phyloP scores from a whole-genome alignment of 202 grass and related monocot genomes.

The Alloteropsis angusta region DNA sequence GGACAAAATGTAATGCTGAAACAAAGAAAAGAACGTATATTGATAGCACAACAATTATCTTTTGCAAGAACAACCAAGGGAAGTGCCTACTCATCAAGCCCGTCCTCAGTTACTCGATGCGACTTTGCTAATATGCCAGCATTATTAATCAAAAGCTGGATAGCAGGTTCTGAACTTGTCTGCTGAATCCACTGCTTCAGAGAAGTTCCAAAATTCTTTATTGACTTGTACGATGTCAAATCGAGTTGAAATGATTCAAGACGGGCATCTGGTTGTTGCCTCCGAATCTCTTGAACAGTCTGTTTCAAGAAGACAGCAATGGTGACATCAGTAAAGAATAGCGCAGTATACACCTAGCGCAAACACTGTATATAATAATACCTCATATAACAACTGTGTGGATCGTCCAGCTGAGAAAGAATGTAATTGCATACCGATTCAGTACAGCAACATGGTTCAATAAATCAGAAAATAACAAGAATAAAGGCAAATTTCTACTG shows the following conservation, averaged over 20 bases:
- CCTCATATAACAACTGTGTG: conserved; percentile 41
- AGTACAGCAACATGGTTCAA: conserved; percentile 14
- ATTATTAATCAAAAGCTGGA: conserved; percentile 92
- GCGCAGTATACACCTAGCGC: neutral
- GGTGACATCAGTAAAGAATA: neutral
- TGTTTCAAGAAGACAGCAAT: conserved; percentile 23
- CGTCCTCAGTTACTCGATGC: conserved; percentile 45
- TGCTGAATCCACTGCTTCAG: conserved; percentile 55
- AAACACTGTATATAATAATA: conserved; percentile 38
- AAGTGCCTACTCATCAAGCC: conserved; percentile 64
- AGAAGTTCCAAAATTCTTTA: conserved; percentile 56
- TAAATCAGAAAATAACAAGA: neutral
- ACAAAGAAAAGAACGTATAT: neutral
- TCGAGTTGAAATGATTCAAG: conserved; percentile 56
- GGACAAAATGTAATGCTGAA: neutral
- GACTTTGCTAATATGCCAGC: conserved; percentile 83
- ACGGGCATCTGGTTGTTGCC: conserved; percentile 35
- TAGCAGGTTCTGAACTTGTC: conserved; percentile 37
- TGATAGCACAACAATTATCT: neutral
- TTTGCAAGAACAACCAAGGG: neutral
- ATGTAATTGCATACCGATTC: neutral
- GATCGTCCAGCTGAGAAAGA: conserved; percentile 54
- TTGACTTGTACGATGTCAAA: conserved; percentile 66
- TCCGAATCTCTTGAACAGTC: conserved; percentile 53
- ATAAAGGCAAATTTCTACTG: neutral